phyloP scores from a whole-genome alignment of 768 basidiomycete species.

The Russula griseocarnosa region DNA sequence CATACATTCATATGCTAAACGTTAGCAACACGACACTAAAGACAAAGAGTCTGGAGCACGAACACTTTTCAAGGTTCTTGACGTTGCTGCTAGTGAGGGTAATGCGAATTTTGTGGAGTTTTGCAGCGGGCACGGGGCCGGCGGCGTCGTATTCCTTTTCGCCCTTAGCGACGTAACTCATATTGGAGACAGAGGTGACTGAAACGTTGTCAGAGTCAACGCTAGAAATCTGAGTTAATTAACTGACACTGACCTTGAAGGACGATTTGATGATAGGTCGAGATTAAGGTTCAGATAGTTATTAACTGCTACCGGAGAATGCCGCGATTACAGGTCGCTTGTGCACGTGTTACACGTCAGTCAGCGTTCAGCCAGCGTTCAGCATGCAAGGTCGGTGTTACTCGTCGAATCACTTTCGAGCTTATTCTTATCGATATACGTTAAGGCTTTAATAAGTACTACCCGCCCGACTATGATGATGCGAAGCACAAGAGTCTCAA shows the following conservation, averaged over 20 bases:
- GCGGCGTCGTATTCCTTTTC: constrained; percentile 97
- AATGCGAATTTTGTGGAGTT: constrained; percentile 99
- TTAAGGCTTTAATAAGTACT: constrained; percentile 73
- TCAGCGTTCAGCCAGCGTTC: not conserved
- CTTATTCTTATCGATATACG: constrained; percentile 17
- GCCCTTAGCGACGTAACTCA: constrained; percentile 99
- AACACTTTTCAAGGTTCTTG: constrained; percentile 98
- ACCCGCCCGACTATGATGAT: constrained; percentile 72
- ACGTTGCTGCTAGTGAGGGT: constrained; percentile 98
- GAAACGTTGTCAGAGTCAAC: constrained; percentile 41
- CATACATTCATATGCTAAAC: not conserved
- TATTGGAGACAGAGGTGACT: constrained; percentile 42
- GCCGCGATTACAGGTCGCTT: constrained; percentile 7
- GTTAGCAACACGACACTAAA: not conserved
- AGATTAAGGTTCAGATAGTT: constrained; percentile 19
- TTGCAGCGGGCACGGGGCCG: constrained; percentile 78
- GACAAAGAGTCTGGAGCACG: constrained; percentile 29
- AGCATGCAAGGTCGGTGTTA: constrained; percentile 43
- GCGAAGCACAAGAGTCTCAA: constrained; percentile 70
- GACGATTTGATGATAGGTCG: constrained; percentile 10
- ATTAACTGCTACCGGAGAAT: constrained; percentile 9
- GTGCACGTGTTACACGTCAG: not conserved
- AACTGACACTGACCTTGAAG: constrained; percentile 15
- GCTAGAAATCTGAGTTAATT: not conserved
- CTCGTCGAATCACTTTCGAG: not conserved